Conservation (phyloP, 2,329 filamentous ascomycete species). For the Huntiella omanensis region DNA sequence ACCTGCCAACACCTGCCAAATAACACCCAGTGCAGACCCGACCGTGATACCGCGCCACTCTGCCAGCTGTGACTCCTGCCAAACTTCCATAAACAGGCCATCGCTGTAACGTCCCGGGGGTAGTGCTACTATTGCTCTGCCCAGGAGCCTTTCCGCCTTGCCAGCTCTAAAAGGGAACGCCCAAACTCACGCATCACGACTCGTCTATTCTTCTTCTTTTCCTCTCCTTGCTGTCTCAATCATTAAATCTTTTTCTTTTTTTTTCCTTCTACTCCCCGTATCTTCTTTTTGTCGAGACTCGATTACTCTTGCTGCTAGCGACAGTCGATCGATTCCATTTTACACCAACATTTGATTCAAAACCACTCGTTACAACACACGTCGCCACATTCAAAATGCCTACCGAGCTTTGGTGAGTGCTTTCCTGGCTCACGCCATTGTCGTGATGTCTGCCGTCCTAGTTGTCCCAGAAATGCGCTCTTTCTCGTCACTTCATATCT, state of each 20-base stretch:
- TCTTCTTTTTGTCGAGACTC: not conserved
- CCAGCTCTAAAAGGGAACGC: not conserved
- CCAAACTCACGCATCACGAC: not conserved
- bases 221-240: not conserved
- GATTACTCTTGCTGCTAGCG: too few species aligned
- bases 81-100: not conserved
- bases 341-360: not conserved
- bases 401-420: constrained; percentile 64
- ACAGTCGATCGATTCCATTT: too few species aligned
- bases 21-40: too few species aligned
- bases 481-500: too few species aligned
- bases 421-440: constrained; percentile 12
- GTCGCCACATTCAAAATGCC: constrained; percentile 35
- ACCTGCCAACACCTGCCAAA: too few species aligned
- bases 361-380: constrained; percentile 10
- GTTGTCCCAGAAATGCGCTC: too few species aligned
- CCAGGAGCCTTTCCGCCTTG: not conserved
- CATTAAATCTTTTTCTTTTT: constrained; percentile 1
- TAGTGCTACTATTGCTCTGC: too few species aligned
- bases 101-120: not conserved
- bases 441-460: too few species aligned
- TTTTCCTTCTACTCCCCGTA: not conserved
- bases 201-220: not conserved
- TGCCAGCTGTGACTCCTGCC: not conserved
- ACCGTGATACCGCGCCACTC: not conserved